These are phyloP conservation scores for Lachnellula cervina DNA, from an alignment of 2,329 filamentous ascomycete genomes.

Conservation along the genomic window DNA sequence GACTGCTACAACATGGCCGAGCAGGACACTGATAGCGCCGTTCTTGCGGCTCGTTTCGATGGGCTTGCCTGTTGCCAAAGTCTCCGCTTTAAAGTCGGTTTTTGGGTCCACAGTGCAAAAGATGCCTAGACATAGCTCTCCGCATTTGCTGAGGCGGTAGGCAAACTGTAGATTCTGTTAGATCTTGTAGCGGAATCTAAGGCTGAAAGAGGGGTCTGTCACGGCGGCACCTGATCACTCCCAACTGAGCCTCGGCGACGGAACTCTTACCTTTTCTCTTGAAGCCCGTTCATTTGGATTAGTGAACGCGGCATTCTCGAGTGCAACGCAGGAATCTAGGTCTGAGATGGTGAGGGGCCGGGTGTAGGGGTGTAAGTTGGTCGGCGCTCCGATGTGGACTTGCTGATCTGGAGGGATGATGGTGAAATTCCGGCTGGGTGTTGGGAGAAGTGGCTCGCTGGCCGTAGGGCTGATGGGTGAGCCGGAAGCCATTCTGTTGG, in stretches of 20 bases:
- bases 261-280: constrained; percentile 46
- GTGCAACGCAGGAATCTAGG: constrained; percentile 51
- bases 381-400: constrained; percentile 27
- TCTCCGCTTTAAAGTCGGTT: constrained; percentile 48
- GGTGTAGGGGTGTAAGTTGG: constrained; percentile 67
- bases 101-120: constrained; percentile 60
- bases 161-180: constrained; percentile 50
- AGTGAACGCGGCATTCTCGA: constrained; percentile 52
- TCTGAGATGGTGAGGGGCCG: constrained; percentile 66
- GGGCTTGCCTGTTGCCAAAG: constrained; percentile 48
- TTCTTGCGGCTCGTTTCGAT: constrained; percentile 57
- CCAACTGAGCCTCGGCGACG: neutral
- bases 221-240: constrained; percentile 11
- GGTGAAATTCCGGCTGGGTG: neutral
- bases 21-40: constrained; percentile 55
- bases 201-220: neutral
- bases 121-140: constrained; percentile 73
- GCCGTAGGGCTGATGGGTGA: neutral
- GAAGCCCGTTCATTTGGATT: constrained; percentile 46
- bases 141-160: constrained; percentile 70
- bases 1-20: constrained; percentile 75
- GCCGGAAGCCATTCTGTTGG: constrained; percentile 7
- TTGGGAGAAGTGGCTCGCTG: neutral
- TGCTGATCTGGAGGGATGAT: constrained; percentile 17
- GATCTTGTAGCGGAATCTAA: neutral